Evolutionary conservation across 306 rosid species (phyloP).

Genomic region (Mucuna pruriens): DNA sequence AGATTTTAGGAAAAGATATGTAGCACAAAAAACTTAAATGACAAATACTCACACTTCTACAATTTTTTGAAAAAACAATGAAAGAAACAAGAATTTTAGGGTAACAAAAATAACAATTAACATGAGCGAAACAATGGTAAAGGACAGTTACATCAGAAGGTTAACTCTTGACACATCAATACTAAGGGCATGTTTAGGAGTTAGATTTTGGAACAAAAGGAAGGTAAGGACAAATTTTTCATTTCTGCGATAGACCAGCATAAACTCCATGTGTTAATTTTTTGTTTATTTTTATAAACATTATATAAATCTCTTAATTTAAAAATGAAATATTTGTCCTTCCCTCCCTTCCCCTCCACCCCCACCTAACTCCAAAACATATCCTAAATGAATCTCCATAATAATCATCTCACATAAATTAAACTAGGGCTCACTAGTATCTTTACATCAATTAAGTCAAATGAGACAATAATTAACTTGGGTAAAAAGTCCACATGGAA

Average conservation of each 20-base stretch:
- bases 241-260: background rate
- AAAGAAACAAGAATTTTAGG: background rate
- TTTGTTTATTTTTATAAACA: background rate
- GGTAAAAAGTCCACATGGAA: background rate
- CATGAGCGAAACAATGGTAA: constrained; percentile 14
- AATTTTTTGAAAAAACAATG: background rate
- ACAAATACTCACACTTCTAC: background rate
- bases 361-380: background rate
- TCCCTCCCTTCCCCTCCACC: background rate
- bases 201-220: background rate
- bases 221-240: background rate
- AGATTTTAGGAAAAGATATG: background rate
- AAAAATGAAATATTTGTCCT: background rate
- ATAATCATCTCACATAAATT: background rate
- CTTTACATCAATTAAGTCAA: constrained; percentile 29
- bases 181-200: background rate
- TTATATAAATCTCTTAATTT: background rate
- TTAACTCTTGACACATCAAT: constrained; percentile 8
- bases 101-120: no score
- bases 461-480: background rate
- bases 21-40: constrained; percentile 17
- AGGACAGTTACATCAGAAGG: background rate
- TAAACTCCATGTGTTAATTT: background rate
- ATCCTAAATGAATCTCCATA: background rate
- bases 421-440: background rate